Evolutionary conservation across 345 rosid species (phyloP).

Genomic region (Mercurialis annua): DNA sequence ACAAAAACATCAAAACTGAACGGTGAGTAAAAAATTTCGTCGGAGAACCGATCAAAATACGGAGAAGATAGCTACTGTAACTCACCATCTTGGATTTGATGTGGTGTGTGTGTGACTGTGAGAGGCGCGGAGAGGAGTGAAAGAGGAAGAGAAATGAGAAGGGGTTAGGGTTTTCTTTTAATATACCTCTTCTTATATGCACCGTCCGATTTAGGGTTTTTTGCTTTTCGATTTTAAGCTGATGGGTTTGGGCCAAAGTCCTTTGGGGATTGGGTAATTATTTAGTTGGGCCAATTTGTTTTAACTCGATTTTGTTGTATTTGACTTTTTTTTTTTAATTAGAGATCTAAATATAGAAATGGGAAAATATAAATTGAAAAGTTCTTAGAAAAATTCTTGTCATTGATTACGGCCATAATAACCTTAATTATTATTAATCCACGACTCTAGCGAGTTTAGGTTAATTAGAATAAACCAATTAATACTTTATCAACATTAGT

Average conservation of each 20-base stretch:
- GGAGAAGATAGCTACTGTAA: not conserved
- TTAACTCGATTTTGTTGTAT: too few relatives aligned
- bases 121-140: constrained; percentile 1
- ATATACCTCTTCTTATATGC: constrained; percentile 1
- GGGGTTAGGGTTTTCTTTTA: constrained; percentile 25
- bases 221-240: not conserved
- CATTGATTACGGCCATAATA: too few relatives aligned
- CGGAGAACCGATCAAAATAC: not conserved
- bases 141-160: not conserved
- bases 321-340: too few relatives aligned
- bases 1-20: not conserved
- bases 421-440: too few relatives aligned
- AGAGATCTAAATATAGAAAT: too few relatives aligned
- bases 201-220: constrained; percentile 28
- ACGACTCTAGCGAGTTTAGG: too few relatives aligned
- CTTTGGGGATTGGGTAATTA: too few relatives aligned
- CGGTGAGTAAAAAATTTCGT: not conserved
- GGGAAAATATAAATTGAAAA: too few relatives aligned
- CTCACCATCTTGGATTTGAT: constrained; percentile 35
- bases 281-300: too few relatives aligned
- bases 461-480: too few relatives aligned
- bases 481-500: too few relatives aligned
- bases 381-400: too few relatives aligned
- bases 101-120: not conserved
- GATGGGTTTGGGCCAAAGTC: not conserved